A percentile compares a stretch with the other conserved stretches of the same genome.
These are phyloP conservation scores for Encephalitozoon romaleae DNA, from an alignment of 371 early-diverging fungal species.

Conservation along the genomic window DNA sequence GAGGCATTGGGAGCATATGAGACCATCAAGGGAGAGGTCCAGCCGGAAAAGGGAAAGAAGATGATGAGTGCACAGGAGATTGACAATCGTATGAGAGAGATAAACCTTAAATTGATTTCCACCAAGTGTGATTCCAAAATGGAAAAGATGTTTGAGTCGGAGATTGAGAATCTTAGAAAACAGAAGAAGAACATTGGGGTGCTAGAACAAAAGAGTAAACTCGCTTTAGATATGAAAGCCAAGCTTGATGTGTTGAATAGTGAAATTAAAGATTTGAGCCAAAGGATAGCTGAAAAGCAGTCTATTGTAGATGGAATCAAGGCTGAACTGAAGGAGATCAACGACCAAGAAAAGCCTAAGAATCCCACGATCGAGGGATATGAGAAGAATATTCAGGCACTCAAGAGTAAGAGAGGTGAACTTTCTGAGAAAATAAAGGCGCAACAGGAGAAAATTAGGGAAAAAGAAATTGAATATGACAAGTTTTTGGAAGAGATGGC, in stretches of 20 bases:
- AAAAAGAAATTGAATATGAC: constrained; percentile 44
- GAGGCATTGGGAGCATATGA: constrained; percentile 11
- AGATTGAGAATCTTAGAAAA: constrained; percentile 26
- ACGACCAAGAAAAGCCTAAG: constrained; percentile 8
- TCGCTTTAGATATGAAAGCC: constrained; percentile 5
- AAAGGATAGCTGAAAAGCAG: constrained; percentile 16
- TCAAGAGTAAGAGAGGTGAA: constrained; percentile 43
- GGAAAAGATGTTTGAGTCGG: constrained; percentile 45
- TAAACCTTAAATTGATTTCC: constrained; percentile 40
- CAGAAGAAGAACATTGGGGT: constrained; percentile 42
- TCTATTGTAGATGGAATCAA: constrained; percentile 15
- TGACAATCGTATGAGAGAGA: constrained; percentile 40
- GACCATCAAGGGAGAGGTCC: constrained; percentile 12
- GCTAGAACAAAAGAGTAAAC: constrained; percentile 30
- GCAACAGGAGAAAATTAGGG: constrained; percentile 34
- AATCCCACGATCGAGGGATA: constrained; percentile 29
- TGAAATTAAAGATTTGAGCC: constrained; percentile 9
- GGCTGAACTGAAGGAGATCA: constrained; percentile 22
- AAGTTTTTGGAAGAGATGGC: constrained; percentile 30
- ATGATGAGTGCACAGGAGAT: constrained; percentile 32
- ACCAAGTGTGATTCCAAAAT: constrained; percentile 9
- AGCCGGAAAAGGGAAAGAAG: constrained; percentile 6
- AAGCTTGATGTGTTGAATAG: constrained; percentile 6
- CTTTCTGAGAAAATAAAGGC: constrained; percentile 24
- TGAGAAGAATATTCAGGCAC: constrained; percentile 35